Conservation (phyloP, 176 grass and related monocot genomes). For the Oryza australiensis region DNA sequence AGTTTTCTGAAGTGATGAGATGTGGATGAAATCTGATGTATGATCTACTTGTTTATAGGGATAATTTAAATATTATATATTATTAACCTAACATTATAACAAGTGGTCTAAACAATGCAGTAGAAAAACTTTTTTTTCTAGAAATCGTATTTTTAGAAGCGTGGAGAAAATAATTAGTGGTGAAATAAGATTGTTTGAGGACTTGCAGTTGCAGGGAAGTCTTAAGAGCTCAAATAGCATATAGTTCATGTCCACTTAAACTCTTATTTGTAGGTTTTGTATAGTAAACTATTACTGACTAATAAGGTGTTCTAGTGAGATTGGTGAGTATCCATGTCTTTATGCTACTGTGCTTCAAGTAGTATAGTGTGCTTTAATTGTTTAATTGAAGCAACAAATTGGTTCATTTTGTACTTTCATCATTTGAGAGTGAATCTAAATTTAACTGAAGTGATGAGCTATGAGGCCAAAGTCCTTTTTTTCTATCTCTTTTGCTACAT, state of each 20-base stretch:
- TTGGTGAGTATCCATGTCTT: conserved; percentile 2
- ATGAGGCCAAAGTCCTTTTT: conserved; percentile 1
- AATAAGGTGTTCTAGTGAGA: background rate
- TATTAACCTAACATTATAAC: no score
- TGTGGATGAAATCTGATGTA: no score
- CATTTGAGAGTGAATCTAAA: background rate
- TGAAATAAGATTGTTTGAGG: background rate
- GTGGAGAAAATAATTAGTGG: background rate
- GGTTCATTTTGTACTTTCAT: background rate
- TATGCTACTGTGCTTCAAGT: background rate
- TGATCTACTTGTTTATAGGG: no score
- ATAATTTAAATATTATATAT: no score
- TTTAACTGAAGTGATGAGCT: background rate
- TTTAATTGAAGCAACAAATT: background rate
- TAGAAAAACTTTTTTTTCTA: no score
- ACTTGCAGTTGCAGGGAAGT: background rate
- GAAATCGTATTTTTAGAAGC: no score
- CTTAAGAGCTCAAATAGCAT: background rate
- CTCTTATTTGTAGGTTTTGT: background rate
- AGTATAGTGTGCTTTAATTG: background rate
- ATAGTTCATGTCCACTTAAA: conserved; percentile 21
- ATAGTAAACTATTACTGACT: background rate
- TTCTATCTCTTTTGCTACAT: background rate
- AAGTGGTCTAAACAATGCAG: no score
- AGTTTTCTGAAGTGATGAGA: no score